A percentile compares a stretch with the other conserved stretches of the same genome.
Conservation (phyloP, 1,284 basidiomycete genomes). For the Rhodotorula sp. region DNA sequence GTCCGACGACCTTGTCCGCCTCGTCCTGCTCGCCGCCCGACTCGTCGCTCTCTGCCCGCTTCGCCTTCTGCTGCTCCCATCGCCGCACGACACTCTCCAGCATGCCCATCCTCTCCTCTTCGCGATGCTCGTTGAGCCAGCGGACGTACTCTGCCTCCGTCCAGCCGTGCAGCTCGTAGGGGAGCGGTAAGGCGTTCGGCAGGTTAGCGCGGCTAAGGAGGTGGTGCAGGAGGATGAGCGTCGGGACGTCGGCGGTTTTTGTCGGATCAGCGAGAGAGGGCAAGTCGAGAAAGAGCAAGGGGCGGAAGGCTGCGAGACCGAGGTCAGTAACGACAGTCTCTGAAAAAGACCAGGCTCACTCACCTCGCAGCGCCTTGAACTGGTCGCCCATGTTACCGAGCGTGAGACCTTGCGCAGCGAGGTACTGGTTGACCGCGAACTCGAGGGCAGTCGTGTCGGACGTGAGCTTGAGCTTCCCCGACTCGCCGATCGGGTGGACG, state of each 20-base stretch:
- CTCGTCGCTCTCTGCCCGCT: background rate
- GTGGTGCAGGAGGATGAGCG: slow-evolving; percentile 82
- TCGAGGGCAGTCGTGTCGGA: slow-evolving; percentile 95
- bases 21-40: background rate
- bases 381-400: slow-evolving; percentile 41
- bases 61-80: slow-evolving; percentile 11
- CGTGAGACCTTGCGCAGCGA: slow-evolving; percentile 38
- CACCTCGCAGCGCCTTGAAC: slow-evolving; percentile 41
- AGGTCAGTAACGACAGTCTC: slow-evolving; percentile 60
- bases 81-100: slow-evolving; percentile 16
- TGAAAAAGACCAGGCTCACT: background rate
- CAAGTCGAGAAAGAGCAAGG: slow-evolving; percentile 80
- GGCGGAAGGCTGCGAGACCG: slow-evolving; percentile 54
- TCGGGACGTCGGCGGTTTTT: slow-evolving; percentile 67
- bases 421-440: slow-evolving; percentile 59
- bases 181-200: slow-evolving; percentile 63
- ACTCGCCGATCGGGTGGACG: slow-evolving; percentile 78
- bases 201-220: slow-evolving; percentile 73
- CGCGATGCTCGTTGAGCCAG: slow-evolving; percentile 50
- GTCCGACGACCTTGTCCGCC: background rate
- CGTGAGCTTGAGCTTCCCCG: slow-evolving; percentile 83
- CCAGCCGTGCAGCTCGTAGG: slow-evolving; percentile 84
- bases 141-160: slow-evolving; percentile 86
- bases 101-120: slow-evolving; percentile 36
- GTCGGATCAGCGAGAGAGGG: slow-evolving; percentile 61